phyloP scores from a whole-genome alignment of 345 rosid genomes.

The Sisymbrium irio region DNA sequence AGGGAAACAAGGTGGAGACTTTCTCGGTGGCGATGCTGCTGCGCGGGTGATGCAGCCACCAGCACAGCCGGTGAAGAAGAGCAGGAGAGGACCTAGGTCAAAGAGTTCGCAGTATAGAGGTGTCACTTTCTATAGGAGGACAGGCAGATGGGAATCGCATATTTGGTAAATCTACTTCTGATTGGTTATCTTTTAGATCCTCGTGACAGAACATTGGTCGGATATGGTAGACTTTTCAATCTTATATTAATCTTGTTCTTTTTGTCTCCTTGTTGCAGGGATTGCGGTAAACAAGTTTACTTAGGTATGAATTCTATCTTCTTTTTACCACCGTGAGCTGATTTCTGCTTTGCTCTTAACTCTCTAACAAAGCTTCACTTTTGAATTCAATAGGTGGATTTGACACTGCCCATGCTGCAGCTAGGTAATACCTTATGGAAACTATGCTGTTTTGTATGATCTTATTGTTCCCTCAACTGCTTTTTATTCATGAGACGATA shows the following conservation, averaged over 20 bases:
- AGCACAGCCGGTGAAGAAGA: conserved; percentile 70
- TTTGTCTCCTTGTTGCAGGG: conserved; percentile 55
- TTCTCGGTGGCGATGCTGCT: conserved; percentile 18
- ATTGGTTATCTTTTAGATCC: not conserved
- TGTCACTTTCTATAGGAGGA: conserved; percentile 90
- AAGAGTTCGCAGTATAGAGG: conserved; percentile 97
- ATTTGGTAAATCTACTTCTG: conserved; percentile 53
- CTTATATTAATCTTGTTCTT: not conserved
- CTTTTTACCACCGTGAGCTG: not conserved
- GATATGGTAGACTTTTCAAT: not conserved
- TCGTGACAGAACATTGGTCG: not conserved
- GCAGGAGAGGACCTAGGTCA: conserved; percentile 95
- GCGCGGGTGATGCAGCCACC: conserved; percentile 35
- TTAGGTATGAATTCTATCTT: conserved; percentile 56
- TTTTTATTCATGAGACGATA: not conserved
- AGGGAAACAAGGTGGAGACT: conserved; percentile 36
- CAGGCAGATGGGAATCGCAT: conserved; percentile 98
- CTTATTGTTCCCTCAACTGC: not conserved
- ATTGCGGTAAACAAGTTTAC: conserved; percentile 94
- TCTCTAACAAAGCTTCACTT: conserved; percentile 12
- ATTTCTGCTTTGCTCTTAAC: conserved; percentile 4
- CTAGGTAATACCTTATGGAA: conserved; percentile 50
- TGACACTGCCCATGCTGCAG: conserved; percentile 43
- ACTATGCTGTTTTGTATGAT: not conserved
- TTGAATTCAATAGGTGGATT: conserved; percentile 32